Percentiles rank a stretch among this genome's conserved stretches.
Evolutionary conservation across 495 filamentous ascomycete species (phyloP).

Genomic region (Penicillium coprophilum): DNA sequence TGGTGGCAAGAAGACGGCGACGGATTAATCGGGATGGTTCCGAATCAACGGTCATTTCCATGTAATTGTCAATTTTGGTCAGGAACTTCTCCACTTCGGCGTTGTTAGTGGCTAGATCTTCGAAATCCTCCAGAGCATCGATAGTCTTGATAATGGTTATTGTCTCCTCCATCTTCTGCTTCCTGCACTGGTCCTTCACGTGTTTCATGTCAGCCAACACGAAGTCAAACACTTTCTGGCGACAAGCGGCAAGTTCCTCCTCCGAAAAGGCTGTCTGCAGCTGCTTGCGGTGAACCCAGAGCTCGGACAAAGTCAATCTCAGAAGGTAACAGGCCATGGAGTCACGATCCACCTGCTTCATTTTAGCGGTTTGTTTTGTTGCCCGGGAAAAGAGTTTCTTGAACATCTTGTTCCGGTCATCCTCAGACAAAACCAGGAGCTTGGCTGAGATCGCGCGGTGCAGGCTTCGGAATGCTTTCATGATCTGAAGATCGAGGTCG

Average conservation of each 20-base stretch:
- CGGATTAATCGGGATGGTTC: slow-evolving; percentile 38
- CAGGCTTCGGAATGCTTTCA: slow-evolving; percentile 45
- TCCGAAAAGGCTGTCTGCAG: slow-evolving; percentile 33
- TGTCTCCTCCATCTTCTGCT: slow-evolving; percentile 43
- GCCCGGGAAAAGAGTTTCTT: slow-evolving; percentile 40
- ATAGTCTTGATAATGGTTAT: slow-evolving; percentile 45
- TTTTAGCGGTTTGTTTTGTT: slow-evolving; percentile 35
- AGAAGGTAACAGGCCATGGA: slow-evolving; percentile 45
- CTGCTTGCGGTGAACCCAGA: slow-evolving; percentile 39
- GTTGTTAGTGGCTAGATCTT: slow-evolving; percentile 40
- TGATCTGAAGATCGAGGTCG: slow-evolving; percentile 42
- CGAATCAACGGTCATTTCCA: slow-evolving; percentile 42
- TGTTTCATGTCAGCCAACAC: slow-evolving; percentile 41
- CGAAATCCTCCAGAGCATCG: slow-evolving; percentile 47
- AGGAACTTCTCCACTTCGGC: slow-evolving; percentile 41
- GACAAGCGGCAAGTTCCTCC: slow-evolving; percentile 35
- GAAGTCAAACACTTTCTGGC: slow-evolving; percentile 37
- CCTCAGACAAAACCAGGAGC: slow-evolving; percentile 37
- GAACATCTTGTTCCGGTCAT: slow-evolving; percentile 36
- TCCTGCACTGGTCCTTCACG: slow-evolving; percentile 42
- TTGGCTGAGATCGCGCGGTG: slow-evolving; percentile 39
- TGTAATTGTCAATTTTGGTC: slow-evolving; percentile 40
- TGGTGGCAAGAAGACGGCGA: slow-evolving; percentile 40
- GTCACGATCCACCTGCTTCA: slow-evolving; percentile 38
- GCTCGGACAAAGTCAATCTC: slow-evolving; percentile 40